phyloP scores from a whole-genome alignment of 2,329 filamentous ascomycete genomes.

The Dactylellina cionopaga region DNA sequence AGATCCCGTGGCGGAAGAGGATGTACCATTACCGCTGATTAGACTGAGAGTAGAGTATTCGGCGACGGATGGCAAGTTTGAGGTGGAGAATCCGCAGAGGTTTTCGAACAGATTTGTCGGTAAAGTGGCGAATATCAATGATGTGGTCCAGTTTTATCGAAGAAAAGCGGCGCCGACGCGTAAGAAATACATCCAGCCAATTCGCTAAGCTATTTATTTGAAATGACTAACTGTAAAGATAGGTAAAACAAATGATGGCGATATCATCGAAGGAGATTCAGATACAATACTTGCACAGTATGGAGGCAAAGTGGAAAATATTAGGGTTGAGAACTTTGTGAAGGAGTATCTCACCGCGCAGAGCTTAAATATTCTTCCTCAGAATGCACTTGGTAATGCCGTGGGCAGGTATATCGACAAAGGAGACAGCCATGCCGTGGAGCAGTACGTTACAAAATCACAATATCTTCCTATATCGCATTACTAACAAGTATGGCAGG shows the following conservation, averaged over 20 bases:
- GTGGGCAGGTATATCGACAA: conserved; percentile 94
- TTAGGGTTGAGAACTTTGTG: conserved; percentile 90
- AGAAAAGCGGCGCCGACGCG: conserved; percentile 75
- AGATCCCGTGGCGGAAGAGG: conserved; percentile 68
- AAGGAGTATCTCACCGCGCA: conserved; percentile 87
- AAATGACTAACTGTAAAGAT: conserved; percentile 10
- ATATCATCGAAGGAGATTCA: conserved; percentile 70
- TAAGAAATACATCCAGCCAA: too few relatives aligned
- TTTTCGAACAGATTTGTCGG: conserved; percentile 92
- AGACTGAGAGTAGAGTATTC: conserved; percentile 91
- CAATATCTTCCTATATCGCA: conserved; percentile 63
- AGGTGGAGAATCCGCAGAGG: conserved; percentile 93
- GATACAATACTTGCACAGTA: conserved; percentile 68
- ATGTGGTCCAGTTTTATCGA: conserved; percentile 90
- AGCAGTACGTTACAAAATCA: conserved; percentile 57
- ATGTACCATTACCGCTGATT: conserved; percentile 81
- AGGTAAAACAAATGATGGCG: conserved; percentile 62
- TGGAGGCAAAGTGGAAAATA: conserved; percentile 72
- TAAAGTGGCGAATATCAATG: conserved; percentile 92
- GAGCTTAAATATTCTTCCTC: conserved; percentile 89
- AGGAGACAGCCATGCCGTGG: conserved; percentile 78
- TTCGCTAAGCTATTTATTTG: too few relatives aligned
- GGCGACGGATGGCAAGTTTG: conserved; percentile 82
- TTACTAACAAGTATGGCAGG: conserved; percentile 65
- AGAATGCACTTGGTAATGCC: conserved; percentile 91